Evolutionary conservation across 164 flowering plant species (phyloP), one percentile per base, ranked within the genome.

Genomic region (Vitis labrusca): DNA sequence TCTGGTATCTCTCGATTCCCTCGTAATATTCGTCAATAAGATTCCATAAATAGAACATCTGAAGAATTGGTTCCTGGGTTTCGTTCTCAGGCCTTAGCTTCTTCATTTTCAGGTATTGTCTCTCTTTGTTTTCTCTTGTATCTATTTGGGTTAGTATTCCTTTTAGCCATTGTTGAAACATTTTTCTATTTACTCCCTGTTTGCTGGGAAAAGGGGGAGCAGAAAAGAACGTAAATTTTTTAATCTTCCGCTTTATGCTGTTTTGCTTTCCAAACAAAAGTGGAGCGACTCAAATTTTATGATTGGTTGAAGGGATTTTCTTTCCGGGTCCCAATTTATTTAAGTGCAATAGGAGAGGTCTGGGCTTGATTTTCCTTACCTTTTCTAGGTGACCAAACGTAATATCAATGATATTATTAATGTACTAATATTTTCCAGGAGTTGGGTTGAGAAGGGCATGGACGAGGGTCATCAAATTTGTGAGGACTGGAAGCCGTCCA

Each of bases 381-480:
- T 60, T 60, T 60, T 60, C 63, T 61, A 16, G 10, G 49, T 10
- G 13, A 32, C 50, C 50, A 61, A 61, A 61, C 19, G 13, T 15
- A 61, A 49, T n/a, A 49, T 61, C 44, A 15, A 60, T 61, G 50
- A 29, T 19, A 14, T 23, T 27, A 32, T 48, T 47, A 8, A 16
- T 7, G n/a, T 30, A 13, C 23, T 19, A 9, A 55, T 48, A 19
- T 23, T 9, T 63, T 53, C 57, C 64, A 13, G 59, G 50, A 62
- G 5, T 66, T 58, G 47, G 55, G 10, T 70, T 67, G 63, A 63
- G 63, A 76, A 71, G 73, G 73, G 49, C 67, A 75, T 70, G 81
- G 78, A 29, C 50, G 17, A 23, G 10, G 65, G 16, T 44, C 12
- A n/a, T 47, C 47, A 64, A 54, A 60, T 54, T 8, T 2, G 59